Evolutionary conservation across 2,329 filamentous ascomycete genomes (phyloP).

Genomic region (Cordyceps pruinosa): DNA sequence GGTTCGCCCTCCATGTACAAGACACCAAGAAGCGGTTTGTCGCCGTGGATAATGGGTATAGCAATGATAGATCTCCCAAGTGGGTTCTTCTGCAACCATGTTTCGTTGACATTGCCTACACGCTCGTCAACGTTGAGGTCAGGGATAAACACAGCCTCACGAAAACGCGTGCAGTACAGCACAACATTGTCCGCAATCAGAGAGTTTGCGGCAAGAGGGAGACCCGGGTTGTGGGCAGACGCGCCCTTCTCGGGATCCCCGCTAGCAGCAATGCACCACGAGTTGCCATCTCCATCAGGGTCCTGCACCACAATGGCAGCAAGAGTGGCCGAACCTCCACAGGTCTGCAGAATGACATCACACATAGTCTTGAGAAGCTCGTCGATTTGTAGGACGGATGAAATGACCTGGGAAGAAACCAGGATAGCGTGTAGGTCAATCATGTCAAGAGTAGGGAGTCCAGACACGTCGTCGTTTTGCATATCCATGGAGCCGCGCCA

Average conservation of each 20-base stretch:
- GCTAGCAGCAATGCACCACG: slow-evolving; percentile 67
- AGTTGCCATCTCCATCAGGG: slow-evolving; percentile 34
- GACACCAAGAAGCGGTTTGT: slow-evolving; percentile 62
- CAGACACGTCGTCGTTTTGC: slow-evolving; percentile 50
- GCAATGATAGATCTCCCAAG: slow-evolving; percentile 69
- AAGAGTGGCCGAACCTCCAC: slow-evolving; percentile 61
- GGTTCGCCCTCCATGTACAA: slow-evolving; percentile 70
- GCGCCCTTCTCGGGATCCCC: slow-evolving; percentile 65
- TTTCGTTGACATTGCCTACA: slow-evolving; percentile 66
- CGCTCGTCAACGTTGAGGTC: slow-evolving; percentile 70
- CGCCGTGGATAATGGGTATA: slow-evolving; percentile 70
- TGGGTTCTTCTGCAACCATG: slow-evolving; percentile 62
- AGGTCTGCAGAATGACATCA: slow-evolving; percentile 72
- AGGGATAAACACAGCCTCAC: slow-evolving; percentile 66
- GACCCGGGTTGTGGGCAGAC: slow-evolving; percentile 56
- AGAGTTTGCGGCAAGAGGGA: slow-evolving; percentile 58
- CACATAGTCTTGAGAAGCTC: slow-evolving; percentile 74
- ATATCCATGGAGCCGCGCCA: slow-evolving; percentile 54
- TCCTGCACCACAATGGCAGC: slow-evolving; percentile 71
- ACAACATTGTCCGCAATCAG: slow-evolving; percentile 71
- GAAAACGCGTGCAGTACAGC: slow-evolving; percentile 68
- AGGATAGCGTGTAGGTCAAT: slow-evolving; percentile 74
- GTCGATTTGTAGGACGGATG: slow-evolving; percentile 69
- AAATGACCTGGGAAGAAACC: slow-evolving; percentile 72
- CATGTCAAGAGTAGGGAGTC: slow-evolving; percentile 72